Percentiles rank a stretch among this genome's conserved stretches.
These are phyloP conservation scores for Cladosporium sp. DNA, from an alignment of 2,329 filamentous ascomycete genomes.

Conservation along the genomic window DNA sequence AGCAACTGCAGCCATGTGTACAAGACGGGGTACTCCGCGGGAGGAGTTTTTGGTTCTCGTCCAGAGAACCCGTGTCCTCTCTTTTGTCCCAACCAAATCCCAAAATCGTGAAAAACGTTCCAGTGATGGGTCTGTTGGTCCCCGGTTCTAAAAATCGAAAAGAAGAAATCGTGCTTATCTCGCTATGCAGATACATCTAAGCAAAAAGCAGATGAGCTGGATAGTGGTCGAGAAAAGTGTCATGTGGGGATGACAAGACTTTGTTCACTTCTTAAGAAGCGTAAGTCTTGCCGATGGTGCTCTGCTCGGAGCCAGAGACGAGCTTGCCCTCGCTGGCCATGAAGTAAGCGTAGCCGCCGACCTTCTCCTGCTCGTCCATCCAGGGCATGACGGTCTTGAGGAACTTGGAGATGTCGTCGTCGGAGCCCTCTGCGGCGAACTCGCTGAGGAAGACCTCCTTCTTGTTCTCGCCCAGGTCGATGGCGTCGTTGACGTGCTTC, in stretches of 20 bases:
- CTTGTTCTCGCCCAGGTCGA: constrained; percentile 33
- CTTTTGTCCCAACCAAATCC: too few relatives aligned
- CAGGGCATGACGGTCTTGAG: constrained; percentile 46
- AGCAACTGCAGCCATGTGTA: background rate
- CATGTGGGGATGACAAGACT: too few relatives aligned
- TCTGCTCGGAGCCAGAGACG: constrained; percentile 28
- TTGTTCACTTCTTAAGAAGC: constrained; percentile 7
- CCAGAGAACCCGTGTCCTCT: too few relatives aligned
- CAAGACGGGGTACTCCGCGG: too few relatives aligned
- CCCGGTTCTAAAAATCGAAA: too few relatives aligned
- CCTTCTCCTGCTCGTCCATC: constrained; percentile 37
- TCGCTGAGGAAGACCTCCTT: constrained; percentile 60
- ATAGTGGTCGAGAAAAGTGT: too few relatives aligned
- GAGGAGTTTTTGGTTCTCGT: too few relatives aligned
- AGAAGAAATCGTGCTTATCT: too few relatives aligned
- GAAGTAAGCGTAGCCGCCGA: constrained; percentile 40
- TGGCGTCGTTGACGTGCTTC: constrained; percentile 46
- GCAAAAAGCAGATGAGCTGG: too few relatives aligned
- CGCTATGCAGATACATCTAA: too few relatives aligned
- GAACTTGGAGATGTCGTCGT: constrained; percentile 45
- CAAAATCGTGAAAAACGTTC: background rate
- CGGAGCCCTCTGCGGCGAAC: constrained; percentile 52
- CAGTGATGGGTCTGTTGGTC: constrained; percentile 11
- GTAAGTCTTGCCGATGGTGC: constrained; percentile 28
- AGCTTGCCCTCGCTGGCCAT: constrained; percentile 34